Base-by-base conservation (phyloP, 2,329 filamentous ascomycete genomes). In the Cryphonectria radicalis region DNA sequence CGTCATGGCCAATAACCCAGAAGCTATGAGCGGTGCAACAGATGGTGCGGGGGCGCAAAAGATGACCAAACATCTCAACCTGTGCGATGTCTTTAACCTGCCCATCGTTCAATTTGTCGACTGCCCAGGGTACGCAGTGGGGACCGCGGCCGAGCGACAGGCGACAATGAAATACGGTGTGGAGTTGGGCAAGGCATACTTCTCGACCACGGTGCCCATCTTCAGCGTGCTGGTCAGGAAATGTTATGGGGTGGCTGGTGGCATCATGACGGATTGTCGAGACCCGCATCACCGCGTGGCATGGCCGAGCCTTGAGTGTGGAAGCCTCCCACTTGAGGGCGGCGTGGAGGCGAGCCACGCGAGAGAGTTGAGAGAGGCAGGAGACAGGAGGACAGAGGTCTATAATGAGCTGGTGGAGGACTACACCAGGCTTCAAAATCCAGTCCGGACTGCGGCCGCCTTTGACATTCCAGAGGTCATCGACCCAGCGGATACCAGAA, bases 131-230 rank as follows among this genome's bases (percentile, higher is more conserved):
- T 72, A 72, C 5, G 88, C 89, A 0, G 88, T 91, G 60, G 89
- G 89, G 0, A 91, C 89, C 0, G 83, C 87, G 0, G 89, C 89
- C 2, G 89, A 91, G 77, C 82, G 88, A 19, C 86, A 84, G 5
- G 89, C 88, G 17, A 91, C 89, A 0, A 91, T 91, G 89, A 83
- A 88, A 67, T 89, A 89, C 81, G 89, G 89, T 0, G 83, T 91
- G 4, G 85, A 88, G 63, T 83, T 91, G 1, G 88, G 86, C 7
- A 87, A 87, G 69, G 84, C 89, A 0, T 91, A 91, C 76, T 90
- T 87, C 77, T 85, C 85, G 32, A 91, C 88, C 0, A 91, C 88
- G 0, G 87, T 85, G 68, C 88, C 89, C 0, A 84, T 92, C 3
- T 91, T 91, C 80, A 88, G 82, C 69, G 87, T 91, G n/a, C 83